Evolutionary conservation across 345 rosid genomes (phyloP).

Genomic region (Clarkia xantiana): DNA sequence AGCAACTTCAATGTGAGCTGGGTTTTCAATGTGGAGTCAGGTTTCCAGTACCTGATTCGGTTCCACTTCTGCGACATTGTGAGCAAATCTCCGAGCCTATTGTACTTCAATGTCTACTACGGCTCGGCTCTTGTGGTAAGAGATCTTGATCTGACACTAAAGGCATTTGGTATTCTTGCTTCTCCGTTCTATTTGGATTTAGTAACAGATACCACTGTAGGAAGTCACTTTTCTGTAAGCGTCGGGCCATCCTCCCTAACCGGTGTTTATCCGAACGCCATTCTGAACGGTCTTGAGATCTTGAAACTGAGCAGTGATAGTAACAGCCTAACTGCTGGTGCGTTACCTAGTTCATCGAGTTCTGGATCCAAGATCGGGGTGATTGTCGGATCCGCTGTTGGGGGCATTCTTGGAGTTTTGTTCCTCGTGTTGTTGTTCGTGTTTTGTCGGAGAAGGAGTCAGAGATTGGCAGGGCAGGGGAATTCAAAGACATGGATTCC

Average conservation of each 20-base stretch:
- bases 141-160: constrained; percentile 38
- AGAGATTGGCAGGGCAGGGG: constrained; percentile 15
- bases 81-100: constrained; percentile 30
- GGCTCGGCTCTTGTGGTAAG: constrained; percentile 27
- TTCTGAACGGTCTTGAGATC: constrained; percentile 67
- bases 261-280: constrained; percentile 35
- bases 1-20: constrained; percentile 76
- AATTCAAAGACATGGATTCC: constrained; percentile 66
- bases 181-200: constrained; percentile 42
- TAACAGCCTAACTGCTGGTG: constrained; percentile 30
- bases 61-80: constrained; percentile 83
- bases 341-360: constrained; percentile 12
- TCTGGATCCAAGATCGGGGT: constrained; percentile 28
- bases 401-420: constrained; percentile 18
- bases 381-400: constrained; percentile 31
- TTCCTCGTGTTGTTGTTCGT: constrained; percentile 28
- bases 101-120: constrained; percentile 59
- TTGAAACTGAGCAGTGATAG: constrained; percentile 53
- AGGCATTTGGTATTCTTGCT: constrained; percentile 16
- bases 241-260: constrained; percentile 28
- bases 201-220: constrained; percentile 20
- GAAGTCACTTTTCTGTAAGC: constrained; percentile 39
- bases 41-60: constrained; percentile 59
- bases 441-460: constrained; percentile 25
- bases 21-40: constrained; percentile 50